These are phyloP conservation scores for Aspergillus panamensis DNA, from an alignment of 495 filamentous ascomycete genomes.

Conservation along the genomic window DNA sequence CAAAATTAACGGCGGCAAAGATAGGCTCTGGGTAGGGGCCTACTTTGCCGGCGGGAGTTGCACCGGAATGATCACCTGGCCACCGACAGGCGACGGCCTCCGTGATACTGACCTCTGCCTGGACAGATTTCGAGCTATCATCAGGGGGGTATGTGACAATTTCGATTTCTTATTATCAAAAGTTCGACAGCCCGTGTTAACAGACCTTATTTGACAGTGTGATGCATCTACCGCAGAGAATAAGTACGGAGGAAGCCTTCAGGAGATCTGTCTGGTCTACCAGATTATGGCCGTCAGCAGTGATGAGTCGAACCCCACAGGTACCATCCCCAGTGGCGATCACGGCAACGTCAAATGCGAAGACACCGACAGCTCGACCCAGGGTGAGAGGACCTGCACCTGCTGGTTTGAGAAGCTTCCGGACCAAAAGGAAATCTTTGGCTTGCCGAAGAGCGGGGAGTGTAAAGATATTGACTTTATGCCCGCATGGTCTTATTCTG, in stretches of 20 bases:
- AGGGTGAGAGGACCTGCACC: neutral
- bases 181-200: neutral
- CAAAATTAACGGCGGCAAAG: neutral
- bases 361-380: neutral
- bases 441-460: neutral
- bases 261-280: neutral
- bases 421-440: slow-evolving; percentile 1
- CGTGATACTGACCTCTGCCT: neutral
- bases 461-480: neutral
- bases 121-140: neutral
- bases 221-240: neutral
- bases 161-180: neutral
- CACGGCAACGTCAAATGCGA: neutral
- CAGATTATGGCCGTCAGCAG: neutral
- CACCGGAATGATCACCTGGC: neutral
- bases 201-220: neutral
- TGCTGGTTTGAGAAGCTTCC: neutral
- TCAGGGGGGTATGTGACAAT: neutral
- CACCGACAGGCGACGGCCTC: neutral
- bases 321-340: neutral
- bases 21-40: neutral
- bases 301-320: neutral
- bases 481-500: neutral
- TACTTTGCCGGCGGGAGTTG: neutral
- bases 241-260: neutral